Percentiles rank a stretch among this genome's conserved stretches.
phyloP scores from a whole-genome alignment of 1,139 yeast species.

The Groenewaldozyma auringiensis region DNA sequence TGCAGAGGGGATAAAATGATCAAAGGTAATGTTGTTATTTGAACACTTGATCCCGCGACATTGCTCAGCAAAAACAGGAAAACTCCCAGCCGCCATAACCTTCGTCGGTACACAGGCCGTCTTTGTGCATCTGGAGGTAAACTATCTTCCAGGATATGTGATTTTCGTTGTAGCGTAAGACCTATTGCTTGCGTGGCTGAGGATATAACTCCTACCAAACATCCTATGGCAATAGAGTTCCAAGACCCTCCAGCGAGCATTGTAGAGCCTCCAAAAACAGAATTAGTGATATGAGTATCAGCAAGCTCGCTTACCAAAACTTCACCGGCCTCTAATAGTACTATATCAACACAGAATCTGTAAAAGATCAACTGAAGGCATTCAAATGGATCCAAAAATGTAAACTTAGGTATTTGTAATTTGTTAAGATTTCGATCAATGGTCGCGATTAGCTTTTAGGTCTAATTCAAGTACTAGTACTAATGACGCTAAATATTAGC shows the following conservation, averaged over 20 bases:
- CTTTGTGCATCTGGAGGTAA: conserved; percentile 22
- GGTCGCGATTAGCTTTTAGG: no score
- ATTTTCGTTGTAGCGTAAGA: conserved; percentile 72
- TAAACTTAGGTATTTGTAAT: no score
- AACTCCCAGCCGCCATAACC: conserved; percentile 73
- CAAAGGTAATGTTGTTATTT: conserved; percentile 75
- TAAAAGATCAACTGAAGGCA: no score
- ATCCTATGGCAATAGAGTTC: conserved; percentile 42
- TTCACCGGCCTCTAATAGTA: no score
- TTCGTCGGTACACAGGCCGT: conserved; percentile 37
- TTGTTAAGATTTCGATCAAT: no score
- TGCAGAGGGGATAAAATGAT: conserved; percentile 77
- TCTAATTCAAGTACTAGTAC: no score
- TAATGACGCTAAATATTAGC: no score
- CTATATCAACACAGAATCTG: no score
- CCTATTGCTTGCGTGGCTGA: conserved; percentile 82
- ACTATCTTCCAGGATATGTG: conserved; percentile 41
- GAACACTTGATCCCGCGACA: conserved; percentile 73
- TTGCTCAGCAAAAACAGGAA: conserved; percentile 64
- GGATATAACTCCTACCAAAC: conserved; percentile 66
- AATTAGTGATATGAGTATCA: no score
- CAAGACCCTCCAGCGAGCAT: conserved; percentile 8
- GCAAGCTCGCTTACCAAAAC: not conserved
- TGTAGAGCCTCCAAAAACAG: conserved; percentile 1
- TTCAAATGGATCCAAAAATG: no score